Conservation (phyloP, 1,284 basidiomycete genomes). For the Microbotryum lychnidis-dioicae region DNA sequence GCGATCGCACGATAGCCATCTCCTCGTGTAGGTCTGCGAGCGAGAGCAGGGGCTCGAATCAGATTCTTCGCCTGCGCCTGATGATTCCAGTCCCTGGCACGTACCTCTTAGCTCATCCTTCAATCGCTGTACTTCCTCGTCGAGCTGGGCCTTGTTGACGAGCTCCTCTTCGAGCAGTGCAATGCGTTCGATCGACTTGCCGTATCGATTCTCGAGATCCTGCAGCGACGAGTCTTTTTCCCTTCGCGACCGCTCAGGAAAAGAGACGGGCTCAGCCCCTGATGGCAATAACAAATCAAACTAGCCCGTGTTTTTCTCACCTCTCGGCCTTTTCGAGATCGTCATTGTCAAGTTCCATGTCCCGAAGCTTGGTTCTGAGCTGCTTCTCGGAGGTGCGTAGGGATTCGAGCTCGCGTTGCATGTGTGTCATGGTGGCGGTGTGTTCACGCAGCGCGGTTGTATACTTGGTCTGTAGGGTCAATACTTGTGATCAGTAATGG, state of each 20-base stretch:
- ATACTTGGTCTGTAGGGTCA: slow-evolving; percentile 60
- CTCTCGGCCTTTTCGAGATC: slow-evolving; percentile 58
- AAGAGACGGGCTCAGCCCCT: not conserved
- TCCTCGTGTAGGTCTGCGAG: slow-evolving; percentile 25
- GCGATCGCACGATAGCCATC: slow-evolving; percentile 9
- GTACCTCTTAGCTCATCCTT: slow-evolving; percentile 88
- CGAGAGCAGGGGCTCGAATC: not conserved
- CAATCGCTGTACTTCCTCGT: slow-evolving; percentile 84
- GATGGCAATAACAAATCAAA: no score
- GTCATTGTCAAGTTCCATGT: slow-evolving; percentile 92
- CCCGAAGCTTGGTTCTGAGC: slow-evolving; percentile 42
- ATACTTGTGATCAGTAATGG: not conserved
- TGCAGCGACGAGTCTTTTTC: slow-evolving; percentile 52
- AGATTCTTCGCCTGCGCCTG: not conserved
- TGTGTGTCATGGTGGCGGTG: slow-evolving; percentile 72
- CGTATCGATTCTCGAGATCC: slow-evolving; percentile 77
- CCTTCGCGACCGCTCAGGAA: slow-evolving; percentile 5
- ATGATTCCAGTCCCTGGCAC: slow-evolving; percentile 24
- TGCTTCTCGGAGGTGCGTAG: slow-evolving; percentile 32
- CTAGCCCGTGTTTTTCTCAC: not conserved
- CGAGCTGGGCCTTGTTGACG: slow-evolving; percentile 77
- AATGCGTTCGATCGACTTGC: slow-evolving; percentile 87
- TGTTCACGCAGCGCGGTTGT: slow-evolving; percentile 80
- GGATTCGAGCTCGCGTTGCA: slow-evolving; percentile 76
- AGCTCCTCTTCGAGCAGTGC: slow-evolving; percentile 94